Evolutionary conservation across 2,329 filamentous ascomycete genomes (phyloP), one percentile per base, ranked within the genome.

Genomic region (Phyllosticta citrichinensis): DNA sequence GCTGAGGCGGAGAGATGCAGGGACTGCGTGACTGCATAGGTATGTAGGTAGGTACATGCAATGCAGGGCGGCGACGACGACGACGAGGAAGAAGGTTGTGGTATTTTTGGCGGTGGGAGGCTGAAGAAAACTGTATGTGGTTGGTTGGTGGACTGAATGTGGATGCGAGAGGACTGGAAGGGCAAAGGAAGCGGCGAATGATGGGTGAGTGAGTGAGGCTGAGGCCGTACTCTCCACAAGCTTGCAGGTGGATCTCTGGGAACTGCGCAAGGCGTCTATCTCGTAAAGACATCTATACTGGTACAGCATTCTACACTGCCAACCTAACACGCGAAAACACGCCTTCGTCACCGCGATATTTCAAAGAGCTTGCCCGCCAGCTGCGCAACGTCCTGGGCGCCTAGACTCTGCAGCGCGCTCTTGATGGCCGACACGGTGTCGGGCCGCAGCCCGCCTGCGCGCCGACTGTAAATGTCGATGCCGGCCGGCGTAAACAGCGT

Each of bases 401-500:
- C 63, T 14, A 88, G 65, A 10, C 70, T 74, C 57, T 74, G 76
- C 65, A 89, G 70, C 35, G 78, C 83, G 52, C 73, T 72, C 69
- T 82, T 78, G 63, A 93, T 83, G 25, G 70, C 77, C 56, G 73
- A 75, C 50, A 85, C 79, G 58, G 84, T 83, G 69, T 77, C 80
- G 61, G 81, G 75, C 60, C 79, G 81, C 64, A 90, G 65, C 0
- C 88, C 87, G 64, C 80, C 81, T 57, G 75, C 80, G 17, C 80
- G 78, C 66, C 87, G 80, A 54, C 83, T 85, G 72, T 93, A 94
- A 10, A 95, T 74, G 74, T 96, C 91, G 30, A 96, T 68, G 0
- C 91, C 91, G 61, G 90, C 88, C 64, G 87, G 87, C 6, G 90
- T 94, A 67, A 96, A 95, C 53, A 92, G 66, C 24, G 89, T 95